Evolutionary conservation across 768 basidiomycete species (phyloP), one percentile per base, ranked within the genome.

Genomic region (Favolaschia claudopus): DNA sequence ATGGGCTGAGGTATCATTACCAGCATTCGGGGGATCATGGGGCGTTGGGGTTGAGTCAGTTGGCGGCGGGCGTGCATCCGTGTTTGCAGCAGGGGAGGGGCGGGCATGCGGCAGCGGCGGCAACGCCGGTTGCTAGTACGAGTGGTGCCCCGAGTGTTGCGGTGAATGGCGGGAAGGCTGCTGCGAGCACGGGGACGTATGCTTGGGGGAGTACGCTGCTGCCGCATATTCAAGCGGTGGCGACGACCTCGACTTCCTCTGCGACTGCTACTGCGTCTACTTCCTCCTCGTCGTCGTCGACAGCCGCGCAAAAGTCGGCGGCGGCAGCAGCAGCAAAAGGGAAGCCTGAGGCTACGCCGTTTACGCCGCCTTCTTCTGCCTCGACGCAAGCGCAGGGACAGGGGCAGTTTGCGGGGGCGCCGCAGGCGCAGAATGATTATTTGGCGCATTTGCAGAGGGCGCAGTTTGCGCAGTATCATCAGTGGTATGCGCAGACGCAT

Each of bases 11-110:
- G 68, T 99, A 99, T 63, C 96, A 99, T 75, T 99, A 98, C 71
- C 92, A 95, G 74, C 96, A 99, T 75, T 91, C 91, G 20, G 96
- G 96, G 12, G 94, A 95, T 38, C 97, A 99, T 73, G 96, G 96
- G 4, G 89, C 91, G 7, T 82, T 93, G 37, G 97, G 97, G 6
- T 80, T 98, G 0, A 86, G 88, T 39, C 77, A 97, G 67, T 82
- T 98, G 39, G 92, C 93, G 4, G 85, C 84, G 49, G 91, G 92
- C 4, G 79, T 87, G 64, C 91, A 87, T 67, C 83, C 84, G 55
- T 85, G 83, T 60, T 58, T 86, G 36, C 55, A n/a, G 61, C 60
- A n/a, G 67, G 66, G 42, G 61, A 60, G 27, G 62, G 61, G 31
- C 72, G 42, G 19, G 28, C n/a, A n/a, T n/a, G n/a, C n/a, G n/a